These are phyloP conservation scores for Trichoderma breve DNA, from an alignment of 2,329 filamentous ascomycete genomes.

Conservation along the genomic window DNA sequence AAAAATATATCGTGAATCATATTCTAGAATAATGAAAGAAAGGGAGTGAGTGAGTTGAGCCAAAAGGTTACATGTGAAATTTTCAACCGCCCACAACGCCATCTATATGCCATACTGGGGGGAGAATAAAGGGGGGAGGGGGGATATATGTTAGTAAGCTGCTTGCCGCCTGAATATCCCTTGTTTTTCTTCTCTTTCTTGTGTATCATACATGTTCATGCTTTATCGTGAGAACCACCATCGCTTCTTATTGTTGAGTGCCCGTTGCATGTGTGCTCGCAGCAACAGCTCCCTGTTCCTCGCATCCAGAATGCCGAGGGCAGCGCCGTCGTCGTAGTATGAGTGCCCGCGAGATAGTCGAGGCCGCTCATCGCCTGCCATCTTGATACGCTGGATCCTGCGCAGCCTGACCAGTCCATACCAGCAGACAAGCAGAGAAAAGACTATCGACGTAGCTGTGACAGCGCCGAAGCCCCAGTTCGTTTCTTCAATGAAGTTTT, in stretches of 20 bases:
- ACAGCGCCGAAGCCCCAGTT: slow-evolving; percentile 80
- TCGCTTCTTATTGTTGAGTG: slow-evolving; percentile 37
- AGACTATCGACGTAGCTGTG: slow-evolving; percentile 65
- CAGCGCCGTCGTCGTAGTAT: slow-evolving; percentile 46
- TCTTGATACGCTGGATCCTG: slow-evolving; percentile 82
- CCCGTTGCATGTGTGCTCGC: slow-evolving; percentile 51
- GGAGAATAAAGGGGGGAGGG: not conserved
- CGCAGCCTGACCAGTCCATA: slow-evolving; percentile 83
- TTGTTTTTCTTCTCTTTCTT: not conserved
- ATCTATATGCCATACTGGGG: slow-evolving; percentile 12
- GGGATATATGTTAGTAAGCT: not conserved
- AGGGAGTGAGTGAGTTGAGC: not conserved
- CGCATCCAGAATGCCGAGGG: slow-evolving; percentile 51
- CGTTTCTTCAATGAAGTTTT: slow-evolving; percentile 97
- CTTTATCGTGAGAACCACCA: slow-evolving; percentile 27
- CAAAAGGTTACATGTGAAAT: not conserved
- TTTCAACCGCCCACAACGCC: not conserved
- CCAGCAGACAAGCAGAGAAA: slow-evolving; percentile 74
- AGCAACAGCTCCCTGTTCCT: slow-evolving; percentile 55
- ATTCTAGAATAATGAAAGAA: not conserved
- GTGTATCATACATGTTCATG: not conserved
- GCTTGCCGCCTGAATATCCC: not conserved
- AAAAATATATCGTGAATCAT: not conserved
- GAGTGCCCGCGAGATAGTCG: slow-evolving; percentile 40
- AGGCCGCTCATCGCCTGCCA: slow-evolving; percentile 57